Evolutionary conservation across 2,329 filamentous ascomycete species (phyloP), one percentile per base, ranked within the genome.

Genomic region (Leptographium lundbergii): DNA sequence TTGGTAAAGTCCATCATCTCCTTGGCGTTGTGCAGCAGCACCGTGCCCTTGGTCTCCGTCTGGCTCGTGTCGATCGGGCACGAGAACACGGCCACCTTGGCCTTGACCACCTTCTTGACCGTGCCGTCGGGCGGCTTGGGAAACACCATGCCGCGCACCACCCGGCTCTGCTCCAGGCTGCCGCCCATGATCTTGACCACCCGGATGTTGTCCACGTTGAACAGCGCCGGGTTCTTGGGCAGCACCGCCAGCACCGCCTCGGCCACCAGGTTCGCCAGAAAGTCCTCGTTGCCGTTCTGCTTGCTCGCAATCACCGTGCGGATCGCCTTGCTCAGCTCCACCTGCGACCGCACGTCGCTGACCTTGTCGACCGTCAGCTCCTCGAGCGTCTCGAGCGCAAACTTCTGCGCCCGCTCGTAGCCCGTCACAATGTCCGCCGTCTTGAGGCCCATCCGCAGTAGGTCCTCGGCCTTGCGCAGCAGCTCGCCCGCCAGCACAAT

Each of bases 121-220:
- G 81, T 81, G 67, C 92, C 91, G 69, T 96, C 87, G n/a, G 94
- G 94, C 74, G 96, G 89, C 70, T 95, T 88, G 68, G 90, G 87
- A 71, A 99, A 97, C 57, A 99, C 95, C 94, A 99, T 99, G 65
- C 94, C 94, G 80, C 89, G 95, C 61, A 99, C 87, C 17, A 99
- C 92, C 65, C 84, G 86, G 72, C 91, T 96, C 77, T 99, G 91
- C 69, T 95, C 89, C 69, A 99, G 77, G 71, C 88, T 91, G 64
- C 94, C 92, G 67, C 94, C 94, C 92, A 99, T 97, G 69, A 99
- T 99, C 82, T 99, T 99, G 67, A 99, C 95, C 60, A 99, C 95
- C 61, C 94, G 89, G 68, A 99, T 87, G 73, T 99, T 99, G 79
- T 99, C 94, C 64, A 99, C 91, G 74, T 96, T 99, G 82, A 99